These are phyloP conservation scores for Saturnispora gosingensis DNA, from an alignment of 805 yeast species.

Conservation along the genomic window DNA sequence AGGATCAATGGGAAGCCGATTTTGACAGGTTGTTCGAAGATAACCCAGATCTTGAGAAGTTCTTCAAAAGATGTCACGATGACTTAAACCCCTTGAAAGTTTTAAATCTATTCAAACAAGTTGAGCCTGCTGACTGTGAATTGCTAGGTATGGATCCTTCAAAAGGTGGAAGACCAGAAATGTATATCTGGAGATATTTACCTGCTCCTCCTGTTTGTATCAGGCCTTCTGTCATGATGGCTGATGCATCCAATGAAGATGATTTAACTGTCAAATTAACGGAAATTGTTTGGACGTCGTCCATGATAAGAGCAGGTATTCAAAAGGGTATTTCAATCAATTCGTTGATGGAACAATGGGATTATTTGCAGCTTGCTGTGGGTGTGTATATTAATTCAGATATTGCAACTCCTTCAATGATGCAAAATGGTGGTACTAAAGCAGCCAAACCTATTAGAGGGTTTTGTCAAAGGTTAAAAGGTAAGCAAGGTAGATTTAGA, in stretches of 20 bases:
- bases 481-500: slow-evolving; percentile 97
- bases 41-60: slow-evolving; percentile 83
- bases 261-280: slow-evolving; percentile 93
- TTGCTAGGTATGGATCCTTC: slow-evolving; percentile 83
- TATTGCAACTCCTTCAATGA: slow-evolving; percentile 70
- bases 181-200: slow-evolving; percentile 91
- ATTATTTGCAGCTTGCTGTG: slow-evolving; percentile 84
- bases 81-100: slow-evolving; percentile 92
- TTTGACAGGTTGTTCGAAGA: slow-evolving; percentile 63
- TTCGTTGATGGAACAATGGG: slow-evolving; percentile 98
- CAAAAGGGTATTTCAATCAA: slow-evolving; percentile 91
- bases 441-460: slow-evolving; percentile 83
- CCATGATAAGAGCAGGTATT: slow-evolving; percentile 86
- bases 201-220: slow-evolving; percentile 99
- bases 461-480: slow-evolving; percentile 92
- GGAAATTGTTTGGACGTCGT: slow-evolving; percentile 95
- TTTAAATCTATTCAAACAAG: slow-evolving; percentile 75
- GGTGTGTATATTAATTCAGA: slow-evolving; percentile 98
- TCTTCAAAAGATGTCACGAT: slow-evolving; percentile 78
- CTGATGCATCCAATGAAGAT: slow-evolving; percentile 88
- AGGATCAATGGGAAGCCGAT: slow-evolving; percentile 78
- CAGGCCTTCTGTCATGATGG: slow-evolving; percentile 93
- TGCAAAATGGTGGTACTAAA: slow-evolving; percentile 49
- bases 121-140: slow-evolving; percentile 83
- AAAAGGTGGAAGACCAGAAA: slow-evolving; percentile 88